These are phyloP conservation scores for Fagus sylvatica DNA, from an alignment of 306 rosid genomes.

Conservation along the genomic window DNA sequence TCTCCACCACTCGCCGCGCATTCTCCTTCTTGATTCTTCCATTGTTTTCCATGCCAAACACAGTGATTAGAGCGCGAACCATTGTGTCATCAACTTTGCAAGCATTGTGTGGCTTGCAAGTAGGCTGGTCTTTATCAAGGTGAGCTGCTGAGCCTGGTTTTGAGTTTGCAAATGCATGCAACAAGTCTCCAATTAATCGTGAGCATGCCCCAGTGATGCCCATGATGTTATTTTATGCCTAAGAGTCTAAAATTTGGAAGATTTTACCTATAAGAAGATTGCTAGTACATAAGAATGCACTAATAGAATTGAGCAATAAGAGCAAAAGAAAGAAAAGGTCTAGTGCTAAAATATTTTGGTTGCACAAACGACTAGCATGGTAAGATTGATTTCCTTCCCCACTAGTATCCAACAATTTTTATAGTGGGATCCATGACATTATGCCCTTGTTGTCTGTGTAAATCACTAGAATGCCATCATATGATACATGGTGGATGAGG, in stretches of 20 bases:
- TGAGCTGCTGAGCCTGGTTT: conserved; percentile 25
- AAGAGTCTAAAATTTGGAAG: not conserved
- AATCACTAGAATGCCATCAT: conserved; percentile 43
- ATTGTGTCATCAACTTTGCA: conserved; percentile 50
- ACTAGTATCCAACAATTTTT: conserved; percentile 16
- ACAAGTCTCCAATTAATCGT: conserved; percentile 55
- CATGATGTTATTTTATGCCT: conserved; percentile 26
- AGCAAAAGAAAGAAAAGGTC: conserved; percentile 4
- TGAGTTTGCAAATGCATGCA: conserved; percentile 48
- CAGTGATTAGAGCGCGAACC: conserved; percentile 66
- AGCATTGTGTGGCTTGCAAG: conserved; percentile 24
- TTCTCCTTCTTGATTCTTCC: conserved; percentile 83
- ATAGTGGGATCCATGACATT: conserved; percentile 30
- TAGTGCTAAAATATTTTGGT: conserved; percentile 4
- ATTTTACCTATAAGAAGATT: not conserved
- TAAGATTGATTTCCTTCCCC: not conserved
- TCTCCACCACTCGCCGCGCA: conserved; percentile 64
- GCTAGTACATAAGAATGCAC: not conserved
- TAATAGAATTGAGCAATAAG: not conserved
- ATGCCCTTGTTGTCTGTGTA: conserved; percentile 25
- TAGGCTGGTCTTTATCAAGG: conserved; percentile 1
- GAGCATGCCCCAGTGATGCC: conserved; percentile 63
- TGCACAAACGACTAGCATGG: not conserved
- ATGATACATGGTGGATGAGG: conserved; percentile 17
- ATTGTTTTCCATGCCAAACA: conserved; percentile 79